These are phyloP conservation scores for Lojkania enalia DNA, from an alignment of 2,329 filamentous ascomycete genomes.

Conservation along the genomic window DNA sequence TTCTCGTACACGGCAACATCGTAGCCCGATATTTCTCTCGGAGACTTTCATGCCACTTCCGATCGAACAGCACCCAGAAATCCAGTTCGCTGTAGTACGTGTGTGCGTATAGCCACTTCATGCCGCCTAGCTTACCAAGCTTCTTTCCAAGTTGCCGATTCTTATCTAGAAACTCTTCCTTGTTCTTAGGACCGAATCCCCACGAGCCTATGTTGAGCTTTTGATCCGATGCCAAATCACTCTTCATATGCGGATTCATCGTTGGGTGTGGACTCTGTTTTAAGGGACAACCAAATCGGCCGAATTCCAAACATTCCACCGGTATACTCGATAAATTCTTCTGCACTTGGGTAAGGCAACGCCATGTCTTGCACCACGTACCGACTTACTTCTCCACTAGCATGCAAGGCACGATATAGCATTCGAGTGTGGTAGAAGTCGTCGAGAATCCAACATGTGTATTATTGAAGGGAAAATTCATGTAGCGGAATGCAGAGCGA, in stretches of 20 bases:
- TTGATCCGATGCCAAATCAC: slow-evolving; percentile 31
- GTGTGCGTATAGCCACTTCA: slow-evolving; percentile 72
- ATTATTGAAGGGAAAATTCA: slow-evolving; percentile 65
- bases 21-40: slow-evolving; percentile 62
- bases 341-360: slow-evolving; percentile 48
- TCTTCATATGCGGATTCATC: slow-evolving; percentile 40
- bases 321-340: slow-evolving; percentile 50
- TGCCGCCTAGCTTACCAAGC: slow-evolving; percentile 62
- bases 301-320: slow-evolving; percentile 47
- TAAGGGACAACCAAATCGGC: slow-evolving; percentile 55
- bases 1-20: slow-evolving; percentile 70
- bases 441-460: slow-evolving; percentile 65
- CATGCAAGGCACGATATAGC: slow-evolving; percentile 68
- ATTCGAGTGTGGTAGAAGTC: slow-evolving; percentile 65
- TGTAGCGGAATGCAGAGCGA: slow-evolving; percentile 65
- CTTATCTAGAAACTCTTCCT: slow-evolving; percentile 50
- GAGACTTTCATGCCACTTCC: slow-evolving; percentile 61
- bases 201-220: slow-evolving; percentile 68
- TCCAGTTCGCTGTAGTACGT: slow-evolving; percentile 69
- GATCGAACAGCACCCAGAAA: slow-evolving; percentile 69
- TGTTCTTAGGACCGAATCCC: slow-evolving; percentile 66
- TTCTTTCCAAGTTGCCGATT: slow-evolving; percentile 66
- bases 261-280: slow-evolving; percentile 39
- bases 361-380: slow-evolving; percentile 69
- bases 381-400: slow-evolving; percentile 61